Evolutionary conservation across 129 eudicot species (phyloP).

Genomic region (Centaurea solstitialis): DNA sequence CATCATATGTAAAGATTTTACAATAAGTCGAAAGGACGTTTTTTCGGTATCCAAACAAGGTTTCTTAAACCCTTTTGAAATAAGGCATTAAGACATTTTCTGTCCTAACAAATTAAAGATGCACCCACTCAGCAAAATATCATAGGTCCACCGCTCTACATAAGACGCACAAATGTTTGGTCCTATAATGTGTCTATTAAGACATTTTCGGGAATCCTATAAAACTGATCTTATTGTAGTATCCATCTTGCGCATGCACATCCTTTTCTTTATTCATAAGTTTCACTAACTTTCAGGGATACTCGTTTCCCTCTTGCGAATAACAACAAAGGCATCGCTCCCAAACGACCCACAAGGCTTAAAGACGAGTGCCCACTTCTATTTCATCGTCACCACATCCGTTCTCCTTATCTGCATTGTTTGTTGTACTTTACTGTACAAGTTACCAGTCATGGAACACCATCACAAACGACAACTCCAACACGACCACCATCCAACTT

Average conservation of each 20-base stretch:
- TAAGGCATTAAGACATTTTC: no score
- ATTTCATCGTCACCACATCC: constrained; percentile 51
- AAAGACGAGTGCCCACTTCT: constrained; percentile 61
- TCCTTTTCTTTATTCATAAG: neutral
- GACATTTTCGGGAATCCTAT: neutral
- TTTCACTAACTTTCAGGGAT: constrained; percentile 44
- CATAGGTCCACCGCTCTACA: no score
- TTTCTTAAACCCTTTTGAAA: neutral
- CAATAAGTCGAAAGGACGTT: neutral
- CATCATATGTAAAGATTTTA: neutral
- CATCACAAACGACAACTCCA: constrained; percentile 42
- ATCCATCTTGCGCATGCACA: neutral
- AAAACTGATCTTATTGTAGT: neutral
- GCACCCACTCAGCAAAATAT: no score
- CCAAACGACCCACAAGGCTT: constrained; percentile 72
- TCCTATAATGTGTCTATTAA: neutral
- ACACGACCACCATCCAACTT: constrained; percentile 29
- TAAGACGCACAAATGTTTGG: neutral
- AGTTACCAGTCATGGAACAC: constrained; percentile 59
- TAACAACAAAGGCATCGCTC: constrained; percentile 73
- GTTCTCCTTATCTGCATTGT: constrained; percentile 52
- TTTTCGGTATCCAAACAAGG: neutral
- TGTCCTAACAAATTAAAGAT: no score
- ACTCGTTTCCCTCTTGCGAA: constrained; percentile 55
- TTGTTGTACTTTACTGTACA: constrained; percentile 54